Base-by-base conservation (phyloP, 73 alveolate species). In the Effrenium voratum region DNA sequence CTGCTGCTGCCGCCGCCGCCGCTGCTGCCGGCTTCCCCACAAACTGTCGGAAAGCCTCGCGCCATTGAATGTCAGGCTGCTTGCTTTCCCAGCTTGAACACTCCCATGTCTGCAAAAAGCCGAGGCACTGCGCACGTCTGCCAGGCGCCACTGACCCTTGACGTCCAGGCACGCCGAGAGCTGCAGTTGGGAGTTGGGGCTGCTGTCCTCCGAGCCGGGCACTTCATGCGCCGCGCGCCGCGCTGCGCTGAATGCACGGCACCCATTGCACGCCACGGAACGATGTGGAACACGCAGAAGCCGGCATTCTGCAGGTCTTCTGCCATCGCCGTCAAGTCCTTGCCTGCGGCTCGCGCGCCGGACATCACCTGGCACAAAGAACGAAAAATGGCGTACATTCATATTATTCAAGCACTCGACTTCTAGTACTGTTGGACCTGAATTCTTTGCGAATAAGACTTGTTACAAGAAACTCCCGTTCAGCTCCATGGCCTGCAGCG, bases 81-180 rank as follows among this genome's bases (percentile, higher is more conserved):
- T 63, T 5, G 36, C 77, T 30, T 22, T 22, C 77, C 40, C 5
- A 22, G 19, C 19, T 8, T 12, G 8, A 5, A 63, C 40, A 16
- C 77, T 63, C 40, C 26, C 40, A 22, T 15, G 77, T 5, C 77
- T 63, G 22, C 26, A 10, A 63, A 63, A 5, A 10, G 12, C 77
- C 40, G 26, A 24, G 77, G 36, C 8, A 36, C 93, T 60, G 76
- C 16, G 32, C 41, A 84, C 93, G 13, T 84, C 93, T 28, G 93
- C 93, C 40, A 84, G 68, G 30, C 52, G 93, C 93, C 93, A 84
- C 26, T 15, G 83, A 72, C 46, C 0, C 46, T 24, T 50, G 41
- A 24, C 57, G 38, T 38, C 94, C 94, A 57, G 80, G 46, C 94
- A 85, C 3, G 94, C 94, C 5, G 94, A 85, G 50, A 85, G 94